Evolutionary conservation across 129 eudicot genomes (phyloP).

Genomic region (Tanacetum coccineum): DNA sequence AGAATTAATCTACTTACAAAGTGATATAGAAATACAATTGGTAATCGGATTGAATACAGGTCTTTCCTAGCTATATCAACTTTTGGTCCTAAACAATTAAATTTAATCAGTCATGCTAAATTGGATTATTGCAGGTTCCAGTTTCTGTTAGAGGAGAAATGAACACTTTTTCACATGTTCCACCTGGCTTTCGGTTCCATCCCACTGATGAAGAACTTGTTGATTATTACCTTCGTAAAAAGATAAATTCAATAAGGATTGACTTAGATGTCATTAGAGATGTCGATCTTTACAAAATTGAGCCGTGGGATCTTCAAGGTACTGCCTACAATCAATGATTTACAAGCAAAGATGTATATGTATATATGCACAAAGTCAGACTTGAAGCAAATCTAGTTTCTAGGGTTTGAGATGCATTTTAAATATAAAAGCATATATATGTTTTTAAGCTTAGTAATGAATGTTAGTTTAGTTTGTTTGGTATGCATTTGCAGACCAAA

Average conservation of each 20-base stretch:
- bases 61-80: background rate
- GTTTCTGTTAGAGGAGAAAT: slow-evolving; percentile 25
- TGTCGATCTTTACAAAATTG: slow-evolving; percentile 85
- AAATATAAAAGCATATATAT: background rate
- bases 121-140: slow-evolving; percentile 32
- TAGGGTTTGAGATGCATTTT: slow-evolving; percentile 1
- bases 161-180: slow-evolving; percentile 73
- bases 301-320: slow-evolving; percentile 99
- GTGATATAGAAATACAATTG: background rate
- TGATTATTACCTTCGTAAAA: slow-evolving; percentile 79
- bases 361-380: background rate
- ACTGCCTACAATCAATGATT: slow-evolving; percentile 2
- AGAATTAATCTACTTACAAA: background rate
- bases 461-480: no score
- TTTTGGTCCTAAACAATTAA: slow-evolving; percentile 8
- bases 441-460: no score
- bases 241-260: slow-evolving; percentile 58
- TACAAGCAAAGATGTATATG: background rate
- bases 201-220: slow-evolving; percentile 97
- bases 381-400: background rate
- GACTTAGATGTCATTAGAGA: slow-evolving; percentile 86
- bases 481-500: no score
- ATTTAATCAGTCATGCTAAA: background rate
- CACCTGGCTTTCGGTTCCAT: slow-evolving; percentile 94
- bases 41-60: background rate